Evolutionary conservation across 1,139 yeast genomes (phyloP).

Genomic region (Protomyces lactucae-debilis): DNA sequence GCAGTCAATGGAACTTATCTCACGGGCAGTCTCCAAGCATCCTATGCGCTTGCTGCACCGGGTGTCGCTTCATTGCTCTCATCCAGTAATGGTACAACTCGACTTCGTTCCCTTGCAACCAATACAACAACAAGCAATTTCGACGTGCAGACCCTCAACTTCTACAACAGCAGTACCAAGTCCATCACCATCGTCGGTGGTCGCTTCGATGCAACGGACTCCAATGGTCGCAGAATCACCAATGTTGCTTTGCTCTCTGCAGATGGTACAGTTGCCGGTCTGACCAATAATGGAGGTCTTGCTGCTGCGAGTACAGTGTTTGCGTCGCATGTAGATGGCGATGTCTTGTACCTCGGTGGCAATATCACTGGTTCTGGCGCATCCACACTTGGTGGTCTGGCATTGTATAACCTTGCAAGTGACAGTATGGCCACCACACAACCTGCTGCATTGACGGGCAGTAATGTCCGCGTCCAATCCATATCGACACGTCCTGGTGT

Average conservation of each 20-base stretch:
- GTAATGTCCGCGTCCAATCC: slow-evolving; percentile 47
- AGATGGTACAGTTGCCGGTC: slow-evolving; percentile 8
- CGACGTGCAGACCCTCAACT: slow-evolving; percentile 13
- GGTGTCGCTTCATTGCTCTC: slow-evolving; percentile 28
- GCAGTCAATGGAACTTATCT: slow-evolving; percentile 16
- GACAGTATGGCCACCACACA: slow-evolving; percentile 45
- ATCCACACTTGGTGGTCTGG: slow-evolving; percentile 43
- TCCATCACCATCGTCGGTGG: slow-evolving; percentile 25
- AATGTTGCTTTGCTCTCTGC: slow-evolving; percentile 20
- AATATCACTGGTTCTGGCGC: slow-evolving; percentile 45
- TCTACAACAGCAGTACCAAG: slow-evolving; percentile 19
- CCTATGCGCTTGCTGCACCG: slow-evolving; percentile 20
- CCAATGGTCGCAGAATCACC: slow-evolving; percentile 3
- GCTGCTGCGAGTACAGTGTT: slow-evolving; percentile 16
- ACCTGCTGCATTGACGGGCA: slow-evolving; percentile 44
- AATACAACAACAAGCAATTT: not conserved
- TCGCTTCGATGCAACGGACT: slow-evolving; percentile 7
- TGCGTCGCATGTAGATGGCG: slow-evolving; percentile 11
- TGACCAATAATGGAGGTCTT: slow-evolving; percentile 5
- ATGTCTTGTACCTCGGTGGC: slow-evolving; percentile 49
- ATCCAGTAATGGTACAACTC: slow-evolving; percentile 5
- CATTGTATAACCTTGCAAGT: slow-evolving; percentile 50
- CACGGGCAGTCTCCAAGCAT: slow-evolving; percentile 29
- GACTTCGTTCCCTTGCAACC: not conserved
- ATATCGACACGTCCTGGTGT: slow-evolving; percentile 52